Evolutionary conservation across 306 rosid species (phyloP).

Genomic region (Aeschynomene evenia): DNA sequence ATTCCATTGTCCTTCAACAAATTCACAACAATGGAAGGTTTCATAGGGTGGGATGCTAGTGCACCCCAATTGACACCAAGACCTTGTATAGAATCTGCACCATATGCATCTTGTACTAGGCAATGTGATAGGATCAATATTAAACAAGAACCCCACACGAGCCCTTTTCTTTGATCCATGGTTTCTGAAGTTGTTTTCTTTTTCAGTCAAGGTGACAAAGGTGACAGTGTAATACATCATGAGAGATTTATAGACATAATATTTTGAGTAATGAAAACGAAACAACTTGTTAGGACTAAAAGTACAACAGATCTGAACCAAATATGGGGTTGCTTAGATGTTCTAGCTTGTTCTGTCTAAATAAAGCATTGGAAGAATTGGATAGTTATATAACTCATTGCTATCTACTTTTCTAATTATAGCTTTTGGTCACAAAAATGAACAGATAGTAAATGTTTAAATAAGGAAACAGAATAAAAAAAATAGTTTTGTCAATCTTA

Average conservation of each 20-base stretch:
- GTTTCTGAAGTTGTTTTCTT: background rate
- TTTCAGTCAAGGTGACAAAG: background rate
- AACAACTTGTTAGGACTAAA: background rate
- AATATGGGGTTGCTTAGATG: constrained; percentile 26
- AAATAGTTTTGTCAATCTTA: background rate
- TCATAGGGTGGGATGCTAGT: constrained; percentile 52
- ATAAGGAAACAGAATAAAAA: background rate
- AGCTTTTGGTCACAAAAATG: background rate
- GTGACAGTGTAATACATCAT: background rate
- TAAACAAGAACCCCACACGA: constrained; percentile 15
- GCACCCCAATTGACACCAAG: constrained; percentile 83
- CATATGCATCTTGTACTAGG: constrained; percentile 8
- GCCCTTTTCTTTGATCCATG: constrained; percentile 37
- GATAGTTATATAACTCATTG: background rate
- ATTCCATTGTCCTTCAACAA: constrained; percentile 74
- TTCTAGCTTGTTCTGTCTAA: constrained; percentile 29
- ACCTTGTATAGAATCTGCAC: constrained; percentile 12
- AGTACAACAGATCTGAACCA: constrained; percentile 14
- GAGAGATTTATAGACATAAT: background rate
- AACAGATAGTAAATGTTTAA: background rate
- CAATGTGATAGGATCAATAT: constrained; percentile 11
- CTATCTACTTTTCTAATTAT: background rate
- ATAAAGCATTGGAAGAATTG: constrained; percentile 12
- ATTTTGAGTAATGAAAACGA: background rate
- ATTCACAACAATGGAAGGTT: constrained; percentile 46